phyloP scores from a whole-genome alignment of 164 flowering plant species.

The Saururus chinensis region DNA sequence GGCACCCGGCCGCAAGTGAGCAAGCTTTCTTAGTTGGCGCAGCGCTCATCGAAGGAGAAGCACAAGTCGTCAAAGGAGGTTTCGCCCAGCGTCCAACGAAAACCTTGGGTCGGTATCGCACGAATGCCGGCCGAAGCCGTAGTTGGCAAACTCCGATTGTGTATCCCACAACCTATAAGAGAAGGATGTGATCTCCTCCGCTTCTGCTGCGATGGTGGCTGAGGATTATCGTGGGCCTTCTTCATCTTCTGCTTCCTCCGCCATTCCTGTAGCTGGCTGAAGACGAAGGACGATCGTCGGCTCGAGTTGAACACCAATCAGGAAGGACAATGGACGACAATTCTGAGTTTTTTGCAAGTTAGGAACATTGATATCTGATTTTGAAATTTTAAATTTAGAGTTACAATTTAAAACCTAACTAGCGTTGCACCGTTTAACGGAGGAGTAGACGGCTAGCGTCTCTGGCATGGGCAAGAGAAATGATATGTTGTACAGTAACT shows the following conservation, averaged over 20 bases:
- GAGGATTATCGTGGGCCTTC: conserved; percentile 17
- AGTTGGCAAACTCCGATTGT: conserved; percentile 79
- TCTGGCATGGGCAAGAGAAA: too few relatives aligned
- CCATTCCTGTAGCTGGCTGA: conserved; percentile 81
- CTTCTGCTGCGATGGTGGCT: conserved; percentile 13
- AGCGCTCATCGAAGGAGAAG: conserved; percentile 68
- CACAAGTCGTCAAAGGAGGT: conserved; percentile 61
- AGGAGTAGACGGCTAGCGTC: too few relatives aligned
- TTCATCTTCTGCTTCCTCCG: conserved; percentile 58
- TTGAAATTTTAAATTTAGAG: too few relatives aligned
- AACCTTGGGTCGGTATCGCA: conserved; percentile 46
- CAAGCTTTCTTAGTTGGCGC: conserved; percentile 96
- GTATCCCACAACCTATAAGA: conserved; percentile 48
- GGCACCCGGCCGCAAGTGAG: conserved; percentile 37
- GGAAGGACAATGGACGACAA: too few relatives aligned
- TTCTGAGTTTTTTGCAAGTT: too few relatives aligned
- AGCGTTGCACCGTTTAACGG: too few relatives aligned
- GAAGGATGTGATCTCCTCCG: conserved; percentile 33
- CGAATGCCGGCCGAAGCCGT: conserved; percentile 74
- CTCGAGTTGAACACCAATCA: too few relatives aligned
- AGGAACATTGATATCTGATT: too few relatives aligned
- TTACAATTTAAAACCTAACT: too few relatives aligned
- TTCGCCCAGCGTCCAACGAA: conserved; percentile 41
- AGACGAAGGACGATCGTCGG: too few relatives aligned
- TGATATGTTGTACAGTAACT: too few relatives aligned